These are phyloP conservation scores for Saraca asoca DNA, from an alignment of 331 rosid genomes.

Conservation along the genomic window DNA sequence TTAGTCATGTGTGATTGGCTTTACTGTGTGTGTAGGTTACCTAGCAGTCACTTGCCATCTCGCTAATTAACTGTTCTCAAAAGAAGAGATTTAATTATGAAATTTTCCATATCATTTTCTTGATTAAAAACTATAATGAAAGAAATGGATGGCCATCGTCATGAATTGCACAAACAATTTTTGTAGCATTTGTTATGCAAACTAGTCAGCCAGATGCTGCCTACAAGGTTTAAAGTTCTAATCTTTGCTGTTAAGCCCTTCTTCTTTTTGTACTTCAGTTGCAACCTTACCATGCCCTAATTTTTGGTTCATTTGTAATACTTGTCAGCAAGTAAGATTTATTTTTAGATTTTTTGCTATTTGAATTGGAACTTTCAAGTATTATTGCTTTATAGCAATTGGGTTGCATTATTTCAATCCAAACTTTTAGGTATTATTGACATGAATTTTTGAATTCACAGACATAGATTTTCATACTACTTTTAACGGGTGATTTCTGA, in stretches of 20 bases:
- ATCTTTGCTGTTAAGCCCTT: background rate
- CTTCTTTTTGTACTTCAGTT: constrained; percentile 1
- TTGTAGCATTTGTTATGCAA: constrained; percentile 36
- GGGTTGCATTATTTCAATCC: constrained; percentile 18
- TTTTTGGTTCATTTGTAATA: constrained; percentile 10
- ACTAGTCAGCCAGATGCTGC: constrained; percentile 44
- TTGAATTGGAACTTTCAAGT: constrained; percentile 3
- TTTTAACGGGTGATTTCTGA: constrained; percentile 34
- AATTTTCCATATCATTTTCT: background rate
- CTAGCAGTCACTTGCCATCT: too few species aligned
- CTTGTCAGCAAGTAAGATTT: constrained; percentile 14
- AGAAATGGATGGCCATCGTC: constrained; percentile 46
- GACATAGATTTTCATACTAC: constrained; percentile 7
- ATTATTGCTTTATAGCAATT: constrained; percentile 25
- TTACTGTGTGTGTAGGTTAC: too few species aligned
- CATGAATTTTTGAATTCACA: constrained; percentile 9
- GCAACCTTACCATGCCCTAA: background rate
- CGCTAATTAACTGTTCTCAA: too few species aligned
- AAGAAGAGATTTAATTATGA: too few species aligned
- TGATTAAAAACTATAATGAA: background rate
- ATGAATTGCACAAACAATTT: constrained; percentile 14
- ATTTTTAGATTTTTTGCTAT: constrained; percentile 1
- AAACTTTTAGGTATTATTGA: too few species aligned
- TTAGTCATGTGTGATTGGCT: too few species aligned
- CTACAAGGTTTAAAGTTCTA: constrained; percentile 11